phyloP scores from a whole-genome alignment of 2,329 filamentous ascomycete genomes.

The Botrytis deweyae region DNA sequence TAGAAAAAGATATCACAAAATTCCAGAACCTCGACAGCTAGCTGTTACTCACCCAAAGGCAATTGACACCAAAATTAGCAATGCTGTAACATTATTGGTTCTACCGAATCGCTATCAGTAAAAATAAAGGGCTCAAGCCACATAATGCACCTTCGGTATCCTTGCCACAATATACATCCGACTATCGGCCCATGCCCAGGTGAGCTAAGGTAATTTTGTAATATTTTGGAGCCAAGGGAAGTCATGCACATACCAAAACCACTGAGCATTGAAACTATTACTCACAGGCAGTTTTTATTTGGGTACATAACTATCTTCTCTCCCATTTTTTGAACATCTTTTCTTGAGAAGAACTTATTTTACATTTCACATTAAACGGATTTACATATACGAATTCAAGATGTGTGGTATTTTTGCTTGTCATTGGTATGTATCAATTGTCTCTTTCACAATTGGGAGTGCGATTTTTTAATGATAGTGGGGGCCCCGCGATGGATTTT shows the following conservation, averaged over 20 bases:
- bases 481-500: conserved; percentile 25
- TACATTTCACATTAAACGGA: neutral
- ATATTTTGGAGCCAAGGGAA: conserved; percentile 2
- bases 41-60: neutral
- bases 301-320: neutral
- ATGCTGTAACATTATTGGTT: neutral
- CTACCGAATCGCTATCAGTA: neutral
- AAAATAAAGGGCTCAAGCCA: neutral
- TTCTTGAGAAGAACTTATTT: neutral
- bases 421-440: conserved; percentile 49
- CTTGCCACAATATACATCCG: conserved; percentile 10
- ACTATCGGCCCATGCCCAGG: conserved; percentile 16
- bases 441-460: conserved; percentile 3
- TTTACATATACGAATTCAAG: conserved; percentile 17
- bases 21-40: neutral
- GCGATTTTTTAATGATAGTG: conserved; percentile 14
- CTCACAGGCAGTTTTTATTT: neutral
- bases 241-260: conserved; percentile 8
- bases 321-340: neutral
- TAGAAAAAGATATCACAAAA: too few species aligned
- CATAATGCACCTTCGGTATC: neutral
- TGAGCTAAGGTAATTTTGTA: conserved; percentile 11
- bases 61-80: neutral
- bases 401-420: conserved; percentile 71
- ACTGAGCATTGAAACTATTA: conserved; percentile 11